Base-by-base conservation (phyloP, 192 early-diverging fungal genomes). In the Dissophora ornata region DNA sequence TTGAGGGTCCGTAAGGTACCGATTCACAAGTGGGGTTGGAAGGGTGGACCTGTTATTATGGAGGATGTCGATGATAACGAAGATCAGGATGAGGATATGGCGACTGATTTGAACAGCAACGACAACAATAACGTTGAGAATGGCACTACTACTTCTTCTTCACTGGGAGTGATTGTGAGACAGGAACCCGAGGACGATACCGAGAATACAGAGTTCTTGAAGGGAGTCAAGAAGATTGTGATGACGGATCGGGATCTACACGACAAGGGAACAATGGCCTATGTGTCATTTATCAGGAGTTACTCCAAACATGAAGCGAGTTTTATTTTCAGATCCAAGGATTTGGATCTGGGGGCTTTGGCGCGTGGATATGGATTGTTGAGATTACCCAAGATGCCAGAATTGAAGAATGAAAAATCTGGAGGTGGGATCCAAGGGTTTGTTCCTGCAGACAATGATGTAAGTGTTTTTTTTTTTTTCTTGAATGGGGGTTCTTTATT, bases 291-390 rank as follows among this genome's bases (percentile, higher is more conserved):
- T 75, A 89, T 96, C 36, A 90, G 97, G 47, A 87, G 93, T 22
- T 99, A 99, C 69, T 88, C 89, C 7, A 97, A 98, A 56, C 97
- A 99, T 74, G 95, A 97, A 66, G 95, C 95, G 6, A 86, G 78
- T 24, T 96, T 90, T 78, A 99, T 99, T 46, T 99, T 99, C 79
- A 85, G 90, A 24, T 75, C 90, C 30, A 94, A 94, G 57, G 89
- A 95, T 62, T 74, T 98, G 54, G 93, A 97, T 69, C 63, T 97
- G 12, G 88, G 83, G 26, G 81, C 84, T 28, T 81, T 93, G n/a
- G 94, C 93, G 13, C 85, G 84, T 51, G 89, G 90, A 2, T 98
- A 91, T 81, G 97, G 88, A 0, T 78, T 99, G 1, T 70, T 96
- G 65, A 85, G 75, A 54, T 51, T 99, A 38, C 97, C 97, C 16